A percentile compares a stretch with the other conserved stretches of the same genome.
Conservation (phyloP, 495 filamentous ascomycete species). For the Thermochaetoides thermophila region DNA sequence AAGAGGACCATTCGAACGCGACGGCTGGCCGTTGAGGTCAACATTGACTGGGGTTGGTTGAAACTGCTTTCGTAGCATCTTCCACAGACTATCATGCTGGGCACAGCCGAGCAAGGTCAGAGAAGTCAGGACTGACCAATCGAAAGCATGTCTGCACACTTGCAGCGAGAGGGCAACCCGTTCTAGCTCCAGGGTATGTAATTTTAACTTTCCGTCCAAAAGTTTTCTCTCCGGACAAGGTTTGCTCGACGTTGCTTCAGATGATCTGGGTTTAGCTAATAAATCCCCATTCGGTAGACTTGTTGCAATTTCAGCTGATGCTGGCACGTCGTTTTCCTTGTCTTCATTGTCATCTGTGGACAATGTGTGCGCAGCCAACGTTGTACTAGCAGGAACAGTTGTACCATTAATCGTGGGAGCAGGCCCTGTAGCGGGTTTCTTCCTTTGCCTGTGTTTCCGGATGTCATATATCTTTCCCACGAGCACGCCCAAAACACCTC, state of each 20-base stretch:
- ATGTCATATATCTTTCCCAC: conserved; percentile 52
- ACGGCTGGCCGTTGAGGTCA: conserved; percentile 10
- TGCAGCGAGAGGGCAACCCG: conserved; percentile 59
- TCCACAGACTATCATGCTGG: conserved; percentile 71
- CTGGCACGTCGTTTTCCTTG: too few relatives aligned
- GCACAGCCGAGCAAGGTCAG: conserved; percentile 72
- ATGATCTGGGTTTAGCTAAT: too few relatives aligned
- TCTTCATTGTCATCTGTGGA: too few relatives aligned
- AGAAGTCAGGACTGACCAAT: conserved; percentile 65
- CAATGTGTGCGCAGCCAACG: too few relatives aligned
- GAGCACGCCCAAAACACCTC: conserved; percentile 63
- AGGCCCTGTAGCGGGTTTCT: neutral
- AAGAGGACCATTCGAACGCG: conserved; percentile 8
- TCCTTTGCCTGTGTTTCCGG: conserved; percentile 14
- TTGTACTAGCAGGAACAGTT: too few relatives aligned
- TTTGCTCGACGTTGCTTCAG: neutral
- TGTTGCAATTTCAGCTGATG: too few relatives aligned
- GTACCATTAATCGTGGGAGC: too few relatives aligned
- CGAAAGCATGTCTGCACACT: conserved; percentile 54
- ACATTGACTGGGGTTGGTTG: conserved; percentile 35
- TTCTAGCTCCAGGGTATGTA: conserved; percentile 72
- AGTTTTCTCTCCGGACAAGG: conserved; percentile 8
- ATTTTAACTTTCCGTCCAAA: conserved; percentile 41
- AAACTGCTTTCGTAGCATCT: conserved; percentile 56
- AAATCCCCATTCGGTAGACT: too few relatives aligned